Base-by-base conservation (phyloP, 2,329 filamentous ascomycete genomes). In the Diplodia intermedia region DNA sequence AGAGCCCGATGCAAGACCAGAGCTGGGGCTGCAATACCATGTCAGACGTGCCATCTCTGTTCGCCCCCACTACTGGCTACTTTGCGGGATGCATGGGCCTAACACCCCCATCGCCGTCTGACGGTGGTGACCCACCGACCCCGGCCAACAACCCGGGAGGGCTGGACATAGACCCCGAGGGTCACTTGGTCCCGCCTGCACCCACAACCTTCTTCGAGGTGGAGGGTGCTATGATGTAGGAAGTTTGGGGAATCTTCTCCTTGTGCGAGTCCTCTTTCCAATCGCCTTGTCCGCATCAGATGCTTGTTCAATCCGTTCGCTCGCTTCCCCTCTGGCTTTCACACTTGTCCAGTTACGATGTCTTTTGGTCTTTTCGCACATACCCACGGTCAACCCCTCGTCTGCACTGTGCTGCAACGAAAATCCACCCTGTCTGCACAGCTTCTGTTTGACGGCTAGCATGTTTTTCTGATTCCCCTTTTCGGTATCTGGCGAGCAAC, bases 141-240 rank as follows among this genome's bases (percentile, higher is more conserved):
- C 60, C 60, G 1, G 50, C 31, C 18, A n/a, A 62, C n/a, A 63
- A 63, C 47, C 43, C 60, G 2, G 60, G 60, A 4, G 29, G 60
- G 31, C 20, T 52, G 31, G 60, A 63, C 50, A 29, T 63, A n/a
- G 60, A 63, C 29, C 60, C 31, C 12, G 60, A 63, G 11, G 47
- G 60, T 8, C n/a, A 52, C 31, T 18, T 52, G 29, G 47, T 49
- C 6, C 60, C 60, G n/a, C 14, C 60, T 18, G 31, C 31, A 14
- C 60, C 29, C 18, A 15, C 20, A 1, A 36, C 18, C 4, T 63
- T 63, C 43, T 52, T 52, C 5, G 60, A 63, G 31, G 47, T 49
- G 4, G 47, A 63, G 31, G 60, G 60, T 9, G 31, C 29, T n/a
- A 33, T 18, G 43, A 38, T 63, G 60, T 63, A 63, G 20, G 12